Conservation (phyloP, 2,329 filamentous ascomycete species). For the Aspergillus novoparasiticus region DNA sequence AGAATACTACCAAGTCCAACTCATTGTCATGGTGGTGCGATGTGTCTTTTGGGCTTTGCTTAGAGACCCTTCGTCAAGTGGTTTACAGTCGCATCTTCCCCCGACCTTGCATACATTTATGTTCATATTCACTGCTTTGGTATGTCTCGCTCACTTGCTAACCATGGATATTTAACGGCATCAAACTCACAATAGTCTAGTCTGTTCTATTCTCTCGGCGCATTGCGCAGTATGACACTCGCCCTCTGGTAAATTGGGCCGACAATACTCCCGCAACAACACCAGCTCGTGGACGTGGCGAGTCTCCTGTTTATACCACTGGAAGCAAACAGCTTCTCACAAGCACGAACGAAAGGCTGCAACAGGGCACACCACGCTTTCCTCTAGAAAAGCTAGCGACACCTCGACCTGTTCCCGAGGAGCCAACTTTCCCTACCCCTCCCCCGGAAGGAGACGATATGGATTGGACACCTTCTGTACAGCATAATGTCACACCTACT, state of each 20-base stretch:
- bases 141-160: constrained; percentile 23
- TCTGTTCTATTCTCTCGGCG: constrained; percentile 41
- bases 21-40: constrained; percentile 47
- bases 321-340: constrained; percentile 16
- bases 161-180: neutral
- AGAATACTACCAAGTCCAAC: constrained; percentile 51
- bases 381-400: constrained; percentile 45
- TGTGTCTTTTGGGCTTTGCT: constrained; percentile 49
- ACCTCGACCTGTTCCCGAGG: constrained; percentile 23
- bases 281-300: constrained; percentile 24
- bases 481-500: constrained; percentile 37
- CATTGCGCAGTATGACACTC: constrained; percentile 43
- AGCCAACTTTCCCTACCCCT: constrained; percentile 38
- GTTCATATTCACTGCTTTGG: constrained; percentile 42
- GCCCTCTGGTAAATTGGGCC: constrained; percentile 46
- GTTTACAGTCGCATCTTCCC: constrained; percentile 31
- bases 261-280: constrained; percentile 37
- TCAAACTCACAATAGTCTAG: constrained; percentile 31
- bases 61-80: constrained; percentile 40
- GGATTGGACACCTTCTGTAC: constrained; percentile 54
- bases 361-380: constrained; percentile 32
- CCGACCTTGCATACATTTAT: constrained; percentile 45
- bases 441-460: constrained; percentile 48
- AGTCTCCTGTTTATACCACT: constrained; percentile 20
- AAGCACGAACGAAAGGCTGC: constrained; percentile 18